Percentiles rank a stretch among this genome's conserved stretches.
These are phyloP conservation scores for Croton laevigatus DNA, from an alignment of 441 rosid species.

Conservation along the genomic window DNA sequence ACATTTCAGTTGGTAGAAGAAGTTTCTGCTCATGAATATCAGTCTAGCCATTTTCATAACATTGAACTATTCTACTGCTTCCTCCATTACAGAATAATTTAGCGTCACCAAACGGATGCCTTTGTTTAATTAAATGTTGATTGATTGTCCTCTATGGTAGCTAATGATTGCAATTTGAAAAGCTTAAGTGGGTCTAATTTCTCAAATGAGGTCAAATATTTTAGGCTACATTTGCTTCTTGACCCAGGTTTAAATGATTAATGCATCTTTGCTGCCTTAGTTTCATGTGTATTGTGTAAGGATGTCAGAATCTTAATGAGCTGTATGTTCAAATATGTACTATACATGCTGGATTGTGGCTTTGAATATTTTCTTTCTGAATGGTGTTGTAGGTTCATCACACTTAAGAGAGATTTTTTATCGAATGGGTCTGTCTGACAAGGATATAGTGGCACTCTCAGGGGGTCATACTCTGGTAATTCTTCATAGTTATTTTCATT, in stretches of 20 bases:
- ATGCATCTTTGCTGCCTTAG: background rate
- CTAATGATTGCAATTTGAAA: background rate
- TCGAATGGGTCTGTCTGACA: slow-evolving; percentile 85
- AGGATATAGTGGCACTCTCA: slow-evolving; percentile 90
- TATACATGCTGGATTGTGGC: background rate
- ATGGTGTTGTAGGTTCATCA: slow-evolving; percentile 42
- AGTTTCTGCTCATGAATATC: background rate
- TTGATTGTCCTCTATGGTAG: background rate
- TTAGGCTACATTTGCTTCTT: background rate
- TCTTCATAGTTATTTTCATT: slow-evolving; percentile 5
- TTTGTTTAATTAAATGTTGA: background rate
- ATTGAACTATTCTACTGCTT: background rate
- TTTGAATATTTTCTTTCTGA: background rate
- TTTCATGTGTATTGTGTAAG: too few species aligned
- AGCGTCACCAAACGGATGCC: background rate
- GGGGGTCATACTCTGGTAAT: slow-evolving; percentile 88
- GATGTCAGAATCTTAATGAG: background rate
- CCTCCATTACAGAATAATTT: background rate
- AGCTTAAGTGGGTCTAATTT: background rate
- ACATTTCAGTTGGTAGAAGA: background rate
- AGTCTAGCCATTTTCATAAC: background rate
- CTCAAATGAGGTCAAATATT: background rate
- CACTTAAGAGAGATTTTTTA: slow-evolving; percentile 73
- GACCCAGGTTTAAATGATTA: background rate
- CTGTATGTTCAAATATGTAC: background rate